Percentiles rank a stretch among this genome's conserved stretches.
phyloP scores from a whole-genome alignment of 441 rosid species.

The Sinapis alba region DNA sequence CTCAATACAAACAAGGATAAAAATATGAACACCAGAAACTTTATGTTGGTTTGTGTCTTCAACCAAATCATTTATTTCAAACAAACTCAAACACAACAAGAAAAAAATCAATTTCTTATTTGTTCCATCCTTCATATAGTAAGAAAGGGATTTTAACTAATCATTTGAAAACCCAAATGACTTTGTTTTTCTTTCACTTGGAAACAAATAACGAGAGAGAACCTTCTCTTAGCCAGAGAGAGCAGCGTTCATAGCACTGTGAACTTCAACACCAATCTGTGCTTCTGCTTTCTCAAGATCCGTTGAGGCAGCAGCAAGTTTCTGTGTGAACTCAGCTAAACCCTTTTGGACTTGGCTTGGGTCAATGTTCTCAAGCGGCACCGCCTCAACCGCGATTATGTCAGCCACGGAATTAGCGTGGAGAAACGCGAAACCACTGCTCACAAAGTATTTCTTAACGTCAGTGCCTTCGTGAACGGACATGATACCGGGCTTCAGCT shows the following conservation, averaged over 20 bases:
- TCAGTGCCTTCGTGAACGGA: constrained; percentile 85
- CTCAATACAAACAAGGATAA: constrained; percentile 8
- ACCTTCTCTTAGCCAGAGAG: constrained; percentile 60
- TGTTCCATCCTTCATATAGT: constrained; percentile 27
- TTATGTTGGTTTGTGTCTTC: constrained; percentile 6
- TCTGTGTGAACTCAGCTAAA: constrained; percentile 78
- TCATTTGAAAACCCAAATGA: constrained; percentile 35
- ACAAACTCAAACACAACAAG: constrained; percentile 23
- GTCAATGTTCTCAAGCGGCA: constrained; percentile 70
- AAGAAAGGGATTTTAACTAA: constrained; percentile 21
- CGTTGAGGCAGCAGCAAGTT: constrained; percentile 74
- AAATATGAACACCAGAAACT: constrained; percentile 19
- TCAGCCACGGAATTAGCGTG: constrained; percentile 91
- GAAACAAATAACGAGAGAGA: constrained; percentile 7
- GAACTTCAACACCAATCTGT: constrained; percentile 85
- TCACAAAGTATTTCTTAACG: constrained; percentile 62
- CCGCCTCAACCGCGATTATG: constrained; percentile 75
- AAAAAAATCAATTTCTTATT: constrained; percentile 21
- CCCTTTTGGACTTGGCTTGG: constrained; percentile 79
- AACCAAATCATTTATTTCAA: constrained; percentile 36
- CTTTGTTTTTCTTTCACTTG: neutral
- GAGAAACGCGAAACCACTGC: constrained; percentile 88
- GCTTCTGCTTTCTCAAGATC: constrained; percentile 92
- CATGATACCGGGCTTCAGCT: constrained; percentile 81
- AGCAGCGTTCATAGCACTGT: constrained; percentile 79